A percentile compares a stretch with the other conserved stretches of the same genome.
These are phyloP conservation scores for Halteria grandinella DNA, from an alignment of 73 alveolate species.

Conservation along the genomic window DNA sequence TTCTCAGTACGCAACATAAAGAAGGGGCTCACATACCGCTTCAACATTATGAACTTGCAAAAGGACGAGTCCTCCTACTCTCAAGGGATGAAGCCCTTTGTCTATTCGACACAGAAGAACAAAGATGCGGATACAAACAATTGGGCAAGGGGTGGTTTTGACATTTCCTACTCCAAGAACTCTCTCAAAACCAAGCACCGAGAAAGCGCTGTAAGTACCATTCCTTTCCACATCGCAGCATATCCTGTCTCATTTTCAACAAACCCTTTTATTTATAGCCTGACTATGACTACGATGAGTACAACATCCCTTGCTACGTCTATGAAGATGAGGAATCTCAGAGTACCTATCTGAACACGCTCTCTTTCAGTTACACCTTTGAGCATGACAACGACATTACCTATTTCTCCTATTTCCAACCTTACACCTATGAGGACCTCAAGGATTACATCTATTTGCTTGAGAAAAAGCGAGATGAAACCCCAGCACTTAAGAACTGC, in stretches of 20 bases:
- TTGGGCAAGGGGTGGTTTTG: conserved; percentile 35
- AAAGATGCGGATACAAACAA: conserved; percentile 5
- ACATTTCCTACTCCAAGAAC: conserved; percentile 30
- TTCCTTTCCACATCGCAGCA: neutral
- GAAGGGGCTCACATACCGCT: conserved; percentile 30
- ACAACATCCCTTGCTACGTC: conserved; percentile 7
- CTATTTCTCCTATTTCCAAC: conserved; percentile 89
- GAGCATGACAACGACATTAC: conserved; percentile 78
- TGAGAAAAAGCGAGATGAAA: neutral
- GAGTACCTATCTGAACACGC: conserved; percentile 41
- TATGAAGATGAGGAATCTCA: conserved; percentile 41
- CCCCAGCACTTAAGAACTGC: neutral
- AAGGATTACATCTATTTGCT: conserved; percentile 53
- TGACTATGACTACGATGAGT: conserved; percentile 34
- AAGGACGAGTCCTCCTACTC: conserved; percentile 49
- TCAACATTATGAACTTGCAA: conserved; percentile 47
- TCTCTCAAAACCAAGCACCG: conserved; percentile 41
- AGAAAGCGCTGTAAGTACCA: conserved; percentile 27
- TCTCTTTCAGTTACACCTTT: conserved; percentile 71
- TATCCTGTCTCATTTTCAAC: neutral
- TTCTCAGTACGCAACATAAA: conserved; percentile 55
- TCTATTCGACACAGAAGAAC: conserved; percentile 38
- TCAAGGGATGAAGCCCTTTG: conserved; percentile 61
- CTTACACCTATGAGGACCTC: conserved; percentile 85
- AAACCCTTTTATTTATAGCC: neutral